Base-by-base conservation (phyloP, 2,329 filamentous ascomycete genomes). In the Phoma herbarum region DNA sequence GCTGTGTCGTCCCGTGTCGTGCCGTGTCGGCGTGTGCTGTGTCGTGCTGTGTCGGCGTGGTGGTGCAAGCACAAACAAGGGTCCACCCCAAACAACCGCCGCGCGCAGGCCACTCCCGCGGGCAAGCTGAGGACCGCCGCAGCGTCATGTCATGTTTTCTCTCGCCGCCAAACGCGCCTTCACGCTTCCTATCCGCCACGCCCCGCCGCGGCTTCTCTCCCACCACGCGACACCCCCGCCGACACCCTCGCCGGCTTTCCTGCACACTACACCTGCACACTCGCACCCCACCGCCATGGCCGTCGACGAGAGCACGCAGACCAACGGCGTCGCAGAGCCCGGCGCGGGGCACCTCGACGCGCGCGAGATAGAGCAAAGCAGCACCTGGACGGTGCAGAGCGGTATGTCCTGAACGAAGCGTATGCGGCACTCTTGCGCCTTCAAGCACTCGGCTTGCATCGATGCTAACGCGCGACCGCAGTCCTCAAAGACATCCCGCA, bases 401-500 rank as follows among this genome's bases (percentile, higher is more conserved):
- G 35, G 35, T 39, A 39, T 39, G 35, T 37, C n/a, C 4, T n/a
- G n/a, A 35, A 20, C 10, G 31, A n/a, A 37, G 35, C 35, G 35
- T 20, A 37, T 37, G 35, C 35, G 20, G 35, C 35, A n/a, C 35
- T 20, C 35, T 20, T 12, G 3, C 20, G 5, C 35, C n/a, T 35
- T 9, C 26, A 28, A 9, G 4, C 26, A 5, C 26, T 28, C 26
- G 26, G 26, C n/a, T n/a, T n/a, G n/a, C n/a, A n/a, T n/a, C n/a
- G n/a, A n/a, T n/a, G n/a, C n/a, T n/a, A n/a, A n/a, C n/a, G n/a
- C n/a, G n/a, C n/a, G n/a, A n/a, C 12, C 22, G 4, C 64, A 85
- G 91, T 91, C 28, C 82, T 95, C 26, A 82, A 85, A 11, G 84
- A 85, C 2, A 84, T 96, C 45, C 81, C 85, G 1, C 76, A 82